Conservation (phyloP, 2,329 filamentous ascomycete species). For the Tolypocladium inflatum region DNA sequence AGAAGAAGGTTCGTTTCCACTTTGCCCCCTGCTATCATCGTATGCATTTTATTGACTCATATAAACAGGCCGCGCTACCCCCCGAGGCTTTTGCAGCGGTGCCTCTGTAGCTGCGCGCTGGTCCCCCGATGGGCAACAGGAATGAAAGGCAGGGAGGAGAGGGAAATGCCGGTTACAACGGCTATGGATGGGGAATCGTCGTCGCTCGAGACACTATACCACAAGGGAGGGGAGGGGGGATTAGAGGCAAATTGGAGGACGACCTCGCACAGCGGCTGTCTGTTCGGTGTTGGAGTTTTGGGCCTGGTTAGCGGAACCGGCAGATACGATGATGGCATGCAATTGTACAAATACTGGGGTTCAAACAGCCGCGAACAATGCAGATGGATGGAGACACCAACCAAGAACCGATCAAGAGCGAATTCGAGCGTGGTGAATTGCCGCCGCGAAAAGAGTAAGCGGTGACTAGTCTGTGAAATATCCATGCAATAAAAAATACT, state of each 20-base stretch:
- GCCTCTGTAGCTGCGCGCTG: constrained; percentile 1
- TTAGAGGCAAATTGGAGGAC: not conserved
- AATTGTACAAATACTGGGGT: not conserved
- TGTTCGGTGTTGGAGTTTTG: not conserved
- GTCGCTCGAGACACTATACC: not conserved
- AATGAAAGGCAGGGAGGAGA: not conserved
- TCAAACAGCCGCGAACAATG: not conserved
- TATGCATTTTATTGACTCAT: not conserved
- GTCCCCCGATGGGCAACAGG: not conserved
- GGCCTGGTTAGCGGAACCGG: not conserved
- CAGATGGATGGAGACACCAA: not conserved
- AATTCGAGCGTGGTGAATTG: not conserved
- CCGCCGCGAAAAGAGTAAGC: not conserved
- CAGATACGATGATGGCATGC: not conserved
- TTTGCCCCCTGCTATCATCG: not conserved
- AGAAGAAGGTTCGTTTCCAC: constrained; percentile 53
- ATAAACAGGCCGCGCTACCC: constrained; percentile 13
- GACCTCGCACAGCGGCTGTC: not conserved
- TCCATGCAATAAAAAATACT: not conserved
- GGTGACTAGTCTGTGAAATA: not conserved
- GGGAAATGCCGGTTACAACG: not conserved
- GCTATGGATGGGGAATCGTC: too few species aligned
- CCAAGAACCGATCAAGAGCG: not conserved
- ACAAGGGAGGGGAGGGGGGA: not conserved
- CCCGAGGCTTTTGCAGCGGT: constrained; percentile 14